Evolutionary conservation across 371 early-diverging fungal species (phyloP), one percentile per base, ranked within the genome.

Genomic region (Umbelopsis sp.): DNA sequence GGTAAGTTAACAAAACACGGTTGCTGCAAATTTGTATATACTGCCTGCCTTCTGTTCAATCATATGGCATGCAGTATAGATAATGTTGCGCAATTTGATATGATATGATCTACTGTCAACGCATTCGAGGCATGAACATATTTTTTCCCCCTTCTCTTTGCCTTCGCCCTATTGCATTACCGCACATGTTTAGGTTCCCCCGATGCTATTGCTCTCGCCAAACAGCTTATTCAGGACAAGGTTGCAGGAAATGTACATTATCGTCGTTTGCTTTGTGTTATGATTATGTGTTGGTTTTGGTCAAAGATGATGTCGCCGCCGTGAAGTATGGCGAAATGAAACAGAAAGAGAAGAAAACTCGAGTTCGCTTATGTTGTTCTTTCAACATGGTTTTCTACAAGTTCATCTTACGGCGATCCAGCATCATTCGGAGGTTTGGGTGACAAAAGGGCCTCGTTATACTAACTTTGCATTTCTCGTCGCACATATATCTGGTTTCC

Each of bases 141-240:
- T 50, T 44, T 52, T 52, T 67, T 25, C 63, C 11, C 45, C 45
- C 29, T 24, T 67, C 67, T 50, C 44, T 35, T 18, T 20, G 48
- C 20, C 50, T 65, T 32, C 25, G 20, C 37, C 41, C 41, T 7
- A 18, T 50, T 70, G 70, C 44, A 48, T 57, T 65, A 22, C 44
- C 48, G 71, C 74, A n/a, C 78, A 78, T 63, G 69, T 69, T 65
- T 68, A 72, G 86, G 86, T 71, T 80, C 79, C 7, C 79, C 87
- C 16, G 80, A 86, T 51, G 79, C 82, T 35, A 80, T 87, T 38
- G 83, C 84, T 25, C 72, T 80, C 50, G 87, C 87, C 48, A 86
- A 84, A 63, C 81, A 85, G 51, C 74, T 87, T 16, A 82, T 87
- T 20, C 77, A 76, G 80, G 86, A 86, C 63, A 87, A 87, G 75